Evolutionary conservation across 345 rosid genomes (phyloP), one percentile per base, ranked within the genome.

Genomic region (Toxicodendron radicans): DNA sequence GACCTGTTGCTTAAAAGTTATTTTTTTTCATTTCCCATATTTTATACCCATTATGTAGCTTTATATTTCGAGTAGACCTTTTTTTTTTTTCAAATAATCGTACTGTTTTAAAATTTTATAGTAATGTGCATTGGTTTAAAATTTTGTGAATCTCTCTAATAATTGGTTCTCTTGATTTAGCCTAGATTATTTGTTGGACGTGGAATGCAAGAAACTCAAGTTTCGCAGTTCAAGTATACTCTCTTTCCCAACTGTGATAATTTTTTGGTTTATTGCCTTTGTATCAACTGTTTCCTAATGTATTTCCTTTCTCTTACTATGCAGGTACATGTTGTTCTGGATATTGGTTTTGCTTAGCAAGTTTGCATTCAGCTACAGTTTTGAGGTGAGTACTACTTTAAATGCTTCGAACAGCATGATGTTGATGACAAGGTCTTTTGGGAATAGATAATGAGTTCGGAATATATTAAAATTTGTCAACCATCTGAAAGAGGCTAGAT

Each of bases 171-270:
- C 72, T 49, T 79, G 30, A 12, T 85, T 87, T 81, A 95, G 99
- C 90, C 97, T 79, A 86, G 94, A 82, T 81, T 87, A 85, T 95
- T 82, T 67, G 78, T 92, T 68, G 99, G 99, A 70, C 87, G 94
- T 64, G 99, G 99, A 79, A 85, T 95, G 95, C 99, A 95, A 80
- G 99, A 95, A 86, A 90, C 92, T 64, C 97, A 92, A 83, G 73
- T 95, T 73, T 91, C 97, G 16, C 86, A 85, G 66, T 83, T 92
- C 89, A 95, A 92, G 99, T 95, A 95, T 68, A 73, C 48, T 60
- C 62, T 70, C n/a, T 77, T 51, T 64, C 74, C 72, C 58, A 70
- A 43, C 73, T 68, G 4, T 74, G 62, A 74, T 76, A 54, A 59
- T 53, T 83, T 68, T 18, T n/a, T 60, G 12, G 68, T 73, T 61